These are phyloP conservation scores for Metschnikowia henanensis DNA, from an alignment of 805 yeast species.

Conservation along the genomic window DNA sequence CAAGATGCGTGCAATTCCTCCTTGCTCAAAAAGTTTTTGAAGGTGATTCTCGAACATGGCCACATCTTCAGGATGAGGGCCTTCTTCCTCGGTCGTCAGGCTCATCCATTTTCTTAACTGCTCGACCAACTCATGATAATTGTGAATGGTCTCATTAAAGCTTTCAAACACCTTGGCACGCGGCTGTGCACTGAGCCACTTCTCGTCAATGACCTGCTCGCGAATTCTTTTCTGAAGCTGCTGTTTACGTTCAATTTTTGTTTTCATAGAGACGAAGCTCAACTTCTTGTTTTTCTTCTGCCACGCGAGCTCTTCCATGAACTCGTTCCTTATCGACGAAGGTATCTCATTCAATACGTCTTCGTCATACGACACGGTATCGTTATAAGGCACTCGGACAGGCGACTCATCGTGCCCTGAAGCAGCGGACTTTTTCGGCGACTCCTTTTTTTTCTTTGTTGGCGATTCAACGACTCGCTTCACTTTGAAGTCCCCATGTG, in stretches of 20 bases:
- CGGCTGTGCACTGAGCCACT: conserved; percentile 15
- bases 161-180: background rate
- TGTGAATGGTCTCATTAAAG: conserved; percentile 3
- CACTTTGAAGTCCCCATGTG: conserved; percentile 29
- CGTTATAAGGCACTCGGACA: conserved; percentile 21
- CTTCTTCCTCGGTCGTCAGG: conserved; percentile 13
- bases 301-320: conserved; percentile 34
- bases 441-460: conserved; percentile 16
- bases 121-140: conserved; percentile 8
- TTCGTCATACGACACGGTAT: conserved; percentile 34
- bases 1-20: conserved; percentile 4
- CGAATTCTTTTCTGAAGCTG: conserved; percentile 4
- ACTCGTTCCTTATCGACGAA: conserved; percentile 35
- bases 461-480: conserved; percentile 35
- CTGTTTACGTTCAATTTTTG: conserved; percentile 22
- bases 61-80: conserved; percentile 20
- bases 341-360: conserved; percentile 40
- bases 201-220: conserved; percentile 7
- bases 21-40: conserved; percentile 1
- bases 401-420: conserved; percentile 2
- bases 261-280: conserved; percentile 27
- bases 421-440: conserved; percentile 20
- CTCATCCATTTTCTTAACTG: conserved; percentile 16
- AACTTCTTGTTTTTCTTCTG: conserved; percentile 26
- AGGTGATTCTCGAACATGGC: conserved; percentile 10